A percentile compares a stretch with the other conserved stretches of the same genome.
Evolutionary conservation across 2,329 filamentous ascomycete genomes (phyloP).

Genomic region (Emericellopsis cladophorae): DNA sequence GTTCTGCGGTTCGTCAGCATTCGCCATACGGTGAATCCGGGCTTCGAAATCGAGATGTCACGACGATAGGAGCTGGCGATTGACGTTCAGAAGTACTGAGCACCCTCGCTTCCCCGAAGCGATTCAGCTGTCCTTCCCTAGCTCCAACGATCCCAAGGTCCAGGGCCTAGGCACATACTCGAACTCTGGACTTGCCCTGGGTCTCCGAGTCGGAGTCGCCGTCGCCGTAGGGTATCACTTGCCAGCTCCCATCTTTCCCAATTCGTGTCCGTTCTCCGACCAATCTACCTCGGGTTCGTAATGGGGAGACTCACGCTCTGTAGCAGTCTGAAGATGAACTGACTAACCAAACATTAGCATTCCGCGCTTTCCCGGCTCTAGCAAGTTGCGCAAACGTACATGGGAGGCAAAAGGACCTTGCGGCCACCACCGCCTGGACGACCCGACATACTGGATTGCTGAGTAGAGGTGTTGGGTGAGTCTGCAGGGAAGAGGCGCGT

Average conservation of each 20-base stretch:
- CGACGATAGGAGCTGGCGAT: not conserved
- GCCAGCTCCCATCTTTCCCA: not conserved
- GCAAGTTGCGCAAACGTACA: constrained; percentile 17
- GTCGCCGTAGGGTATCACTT: not conserved
- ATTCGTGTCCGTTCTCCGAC: not conserved
- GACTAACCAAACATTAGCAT: constrained; percentile 20
- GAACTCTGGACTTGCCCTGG: not conserved
- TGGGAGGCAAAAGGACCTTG: constrained; percentile 42
- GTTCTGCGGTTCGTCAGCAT: constrained; percentile 34
- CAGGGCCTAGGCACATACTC: no score
- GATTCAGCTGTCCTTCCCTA: not conserved
- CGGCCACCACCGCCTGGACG: constrained; percentile 47
- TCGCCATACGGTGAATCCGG: not conserved
- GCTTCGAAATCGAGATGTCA: not conserved
- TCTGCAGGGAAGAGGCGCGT: not conserved
- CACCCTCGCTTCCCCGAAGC: not conserved
- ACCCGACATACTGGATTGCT: constrained; percentile 35
- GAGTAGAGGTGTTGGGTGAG: not conserved
- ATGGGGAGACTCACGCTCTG: constrained; percentile 33
- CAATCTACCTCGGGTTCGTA: not conserved
- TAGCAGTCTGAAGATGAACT: constrained; percentile 60
- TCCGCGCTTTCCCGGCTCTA: constrained; percentile 1
- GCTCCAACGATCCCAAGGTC: not conserved
- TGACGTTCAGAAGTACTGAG: not conserved
- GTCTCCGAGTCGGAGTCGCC: not conserved